Evolutionary conservation across 2,329 filamentous ascomycete genomes (phyloP).

Genomic region (Fusarium mexicanum): DNA sequence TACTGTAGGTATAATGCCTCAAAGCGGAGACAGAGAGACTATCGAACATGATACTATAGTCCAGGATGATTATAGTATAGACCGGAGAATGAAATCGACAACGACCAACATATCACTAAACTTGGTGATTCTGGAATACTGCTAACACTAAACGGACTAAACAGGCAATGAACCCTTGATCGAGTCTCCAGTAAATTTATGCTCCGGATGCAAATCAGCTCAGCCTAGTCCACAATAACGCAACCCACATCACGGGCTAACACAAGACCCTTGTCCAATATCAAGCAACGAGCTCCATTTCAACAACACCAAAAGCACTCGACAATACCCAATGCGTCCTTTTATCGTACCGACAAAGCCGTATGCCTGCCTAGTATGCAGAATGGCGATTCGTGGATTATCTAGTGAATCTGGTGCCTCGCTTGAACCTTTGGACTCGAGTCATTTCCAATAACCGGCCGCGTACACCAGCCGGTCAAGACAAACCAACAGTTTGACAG

Average conservation of each 20-base stretch:
- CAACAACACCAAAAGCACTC: background rate
- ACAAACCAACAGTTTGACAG: background rate
- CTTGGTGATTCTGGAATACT: background rate
- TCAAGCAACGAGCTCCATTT: background rate
- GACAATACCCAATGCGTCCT: background rate
- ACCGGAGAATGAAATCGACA: background rate
- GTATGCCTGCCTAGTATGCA: background rate
- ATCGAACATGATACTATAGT: background rate
- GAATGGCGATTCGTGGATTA: background rate
- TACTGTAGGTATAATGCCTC: background rate
- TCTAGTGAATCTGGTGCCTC: background rate
- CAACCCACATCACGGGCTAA: background rate
- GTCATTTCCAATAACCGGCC: background rate
- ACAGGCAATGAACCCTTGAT: slow-evolving; percentile 3
- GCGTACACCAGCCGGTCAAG: background rate
- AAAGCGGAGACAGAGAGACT: background rate
- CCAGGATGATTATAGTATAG: background rate
- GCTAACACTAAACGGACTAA: slow-evolving; percentile 1
- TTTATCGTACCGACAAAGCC: background rate
- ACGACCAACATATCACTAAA: background rate
- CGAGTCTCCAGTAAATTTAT: background rate
- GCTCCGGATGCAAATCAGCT: background rate
- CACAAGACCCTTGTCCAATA: background rate
- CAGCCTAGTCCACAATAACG: background rate
- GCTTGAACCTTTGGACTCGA: background rate